A percentile compares a stretch with the other conserved stretches of the same genome.
Evolutionary conservation across 352 stramenopile genomes (phyloP).

Genomic region (Phytopythium litorale): DNA sequence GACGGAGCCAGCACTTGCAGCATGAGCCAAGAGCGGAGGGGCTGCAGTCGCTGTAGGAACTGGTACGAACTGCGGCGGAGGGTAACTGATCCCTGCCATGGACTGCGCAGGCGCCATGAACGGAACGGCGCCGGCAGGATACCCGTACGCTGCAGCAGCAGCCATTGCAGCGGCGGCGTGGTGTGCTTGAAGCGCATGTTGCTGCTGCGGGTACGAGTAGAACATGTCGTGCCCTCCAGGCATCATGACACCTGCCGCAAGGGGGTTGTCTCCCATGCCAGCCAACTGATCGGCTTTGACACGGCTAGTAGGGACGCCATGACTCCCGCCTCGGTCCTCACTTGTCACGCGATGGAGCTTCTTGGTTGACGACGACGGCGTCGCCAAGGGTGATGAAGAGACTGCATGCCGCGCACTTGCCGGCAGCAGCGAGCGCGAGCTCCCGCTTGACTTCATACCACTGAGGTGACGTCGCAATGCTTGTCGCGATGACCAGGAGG

Average conservation of each 20-base stretch:
- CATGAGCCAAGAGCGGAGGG: background rate
- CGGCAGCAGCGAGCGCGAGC: conserved; percentile 6
- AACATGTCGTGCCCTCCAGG: conserved; percentile 4
- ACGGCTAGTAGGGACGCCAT: background rate
- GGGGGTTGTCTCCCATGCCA: background rate
- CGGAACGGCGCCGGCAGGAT: conserved; percentile 1
- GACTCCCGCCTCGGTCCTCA: background rate
- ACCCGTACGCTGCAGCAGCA: conserved; percentile 1
- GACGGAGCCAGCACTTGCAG: background rate
- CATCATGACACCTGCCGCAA: background rate
- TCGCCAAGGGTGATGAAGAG: conserved; percentile 4
- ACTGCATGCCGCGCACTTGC: background rate
- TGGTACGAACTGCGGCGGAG: conserved; percentile 1
- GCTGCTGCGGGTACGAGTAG: conserved; percentile 2
- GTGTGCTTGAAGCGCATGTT: conserved; percentile 3
- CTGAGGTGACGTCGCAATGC: background rate
- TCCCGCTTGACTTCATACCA: conserved; percentile 10
- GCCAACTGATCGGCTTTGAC: background rate
- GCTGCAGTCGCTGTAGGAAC: background rate
- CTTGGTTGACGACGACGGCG: background rate
- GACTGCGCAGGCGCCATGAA: conserved; percentile 2
- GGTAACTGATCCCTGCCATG: background rate
- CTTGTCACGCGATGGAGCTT: conserved; percentile 6
- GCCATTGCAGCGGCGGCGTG: conserved; percentile 6
- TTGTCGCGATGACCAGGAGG: background rate